Percentiles rank a stretch among this genome's conserved stretches.
These are phyloP conservation scores for Beta vulgaris DNA, from an alignment of 148 eudicot genomes.

Conservation along the genomic window DNA sequence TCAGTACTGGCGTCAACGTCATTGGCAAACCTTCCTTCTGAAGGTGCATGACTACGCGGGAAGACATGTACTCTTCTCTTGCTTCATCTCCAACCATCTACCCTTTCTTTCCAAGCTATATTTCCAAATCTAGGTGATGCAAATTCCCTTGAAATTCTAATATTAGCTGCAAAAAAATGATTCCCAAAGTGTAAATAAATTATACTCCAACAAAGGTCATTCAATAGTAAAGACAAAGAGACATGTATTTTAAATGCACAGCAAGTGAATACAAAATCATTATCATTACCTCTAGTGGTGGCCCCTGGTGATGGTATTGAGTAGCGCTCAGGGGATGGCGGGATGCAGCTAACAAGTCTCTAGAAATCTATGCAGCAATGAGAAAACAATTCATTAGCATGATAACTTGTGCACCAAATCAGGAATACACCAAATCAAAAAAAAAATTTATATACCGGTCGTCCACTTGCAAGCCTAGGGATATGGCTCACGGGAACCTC, in stretches of 20 bases:
- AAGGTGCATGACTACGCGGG: constrained; percentile 52
- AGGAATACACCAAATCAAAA: not conserved
- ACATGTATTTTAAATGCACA: not conserved
- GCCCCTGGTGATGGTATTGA: constrained; percentile 41
- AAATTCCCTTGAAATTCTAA: constrained; percentile 43
- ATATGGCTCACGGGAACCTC: constrained; percentile 36
- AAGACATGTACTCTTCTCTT: constrained; percentile 40
- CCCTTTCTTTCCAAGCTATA: constrained; percentile 50
- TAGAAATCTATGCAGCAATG: constrained; percentile 29
- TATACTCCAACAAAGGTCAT: not conserved
- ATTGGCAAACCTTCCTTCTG: constrained; percentile 43
- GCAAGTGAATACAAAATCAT: not conserved
- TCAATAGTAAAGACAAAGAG: not conserved
- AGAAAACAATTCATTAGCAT: not conserved
- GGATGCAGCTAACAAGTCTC: constrained; percentile 47
- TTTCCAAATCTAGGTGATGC: constrained; percentile 49
- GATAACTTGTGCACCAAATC: not conserved
- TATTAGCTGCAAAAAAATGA: constrained; percentile 33
- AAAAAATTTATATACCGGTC: constrained; percentile 24
- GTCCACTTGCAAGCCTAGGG: constrained; percentile 41
- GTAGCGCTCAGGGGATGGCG: constrained; percentile 38
- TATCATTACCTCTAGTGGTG: constrained; percentile 34
- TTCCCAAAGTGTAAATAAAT: not conserved
- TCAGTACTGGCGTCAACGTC: constrained; percentile 52
- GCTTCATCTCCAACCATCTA: constrained; percentile 51